Evolutionary conservation across 495 filamentous ascomycete species (phyloP).

Genomic region (Penicillium canariense): DNA sequence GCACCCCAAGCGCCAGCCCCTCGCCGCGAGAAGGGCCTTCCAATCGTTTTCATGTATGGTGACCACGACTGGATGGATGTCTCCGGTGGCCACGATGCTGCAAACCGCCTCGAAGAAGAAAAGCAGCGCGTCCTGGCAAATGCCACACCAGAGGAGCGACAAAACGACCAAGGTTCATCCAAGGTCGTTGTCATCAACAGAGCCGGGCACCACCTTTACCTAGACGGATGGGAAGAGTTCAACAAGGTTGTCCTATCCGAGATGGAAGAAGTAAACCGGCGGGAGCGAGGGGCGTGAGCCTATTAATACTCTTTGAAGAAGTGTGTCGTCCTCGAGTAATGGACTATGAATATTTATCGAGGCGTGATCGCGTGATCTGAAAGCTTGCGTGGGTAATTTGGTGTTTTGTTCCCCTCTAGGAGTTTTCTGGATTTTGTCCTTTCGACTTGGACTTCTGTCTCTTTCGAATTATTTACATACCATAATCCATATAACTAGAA

Average conservation of each 20-base stretch:
- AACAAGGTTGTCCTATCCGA: slow-evolving; percentile 73
- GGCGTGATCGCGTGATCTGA: slow-evolving; percentile 7
- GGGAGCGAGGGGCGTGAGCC: slow-evolving; percentile 30
- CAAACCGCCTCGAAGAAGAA: slow-evolving; percentile 74
- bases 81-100: slow-evolving; percentile 75
- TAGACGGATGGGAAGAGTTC: slow-evolving; percentile 89
- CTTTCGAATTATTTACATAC: not conserved
- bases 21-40: slow-evolving; percentile 69
- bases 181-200: slow-evolving; percentile 81
- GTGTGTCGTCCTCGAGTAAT: slow-evolving; percentile 9
- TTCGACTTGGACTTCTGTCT: not conserved
- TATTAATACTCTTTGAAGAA: slow-evolving; percentile 1
- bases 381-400: slow-evolving; percentile 1
- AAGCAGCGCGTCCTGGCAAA: slow-evolving; percentile 53
- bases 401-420: slow-evolving; percentile 1
- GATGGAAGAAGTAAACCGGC: slow-evolving; percentile 67
- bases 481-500: slow-evolving; percentile 10
- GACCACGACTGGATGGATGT: slow-evolving; percentile 99
- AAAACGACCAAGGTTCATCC: slow-evolving; percentile 70
- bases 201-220: slow-evolving; percentile 90
- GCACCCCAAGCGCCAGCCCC: slow-evolving; percentile 7
- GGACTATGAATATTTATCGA: slow-evolving; percentile 11
- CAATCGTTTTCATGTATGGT: slow-evolving; percentile 91
- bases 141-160: slow-evolving; percentile 65
- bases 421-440: slow-evolving; percentile 3